A percentile compares a stretch with the other conserved stretches of the same genome.
Evolutionary conservation across 805 yeast genomes (phyloP).

Genomic region (Schwanniomyces occidentalis): DNA sequence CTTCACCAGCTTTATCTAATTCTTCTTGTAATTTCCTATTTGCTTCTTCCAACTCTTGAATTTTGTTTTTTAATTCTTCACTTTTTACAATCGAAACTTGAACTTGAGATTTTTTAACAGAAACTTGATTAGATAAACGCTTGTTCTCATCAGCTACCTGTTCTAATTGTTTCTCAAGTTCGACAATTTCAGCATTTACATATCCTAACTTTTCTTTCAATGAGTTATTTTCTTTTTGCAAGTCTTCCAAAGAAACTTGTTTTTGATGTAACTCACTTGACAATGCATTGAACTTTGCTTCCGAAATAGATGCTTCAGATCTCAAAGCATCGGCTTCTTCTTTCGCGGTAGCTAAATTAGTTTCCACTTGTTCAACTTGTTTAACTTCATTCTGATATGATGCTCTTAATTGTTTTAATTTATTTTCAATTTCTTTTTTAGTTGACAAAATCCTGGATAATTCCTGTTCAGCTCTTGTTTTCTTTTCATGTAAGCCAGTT

Average conservation of each 20-base stretch:
- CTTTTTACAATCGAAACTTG: slow-evolving; percentile 57
- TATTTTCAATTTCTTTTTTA: slow-evolving; percentile 72
- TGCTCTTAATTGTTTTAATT: slow-evolving; percentile 62
- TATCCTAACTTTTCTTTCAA: slow-evolving; percentile 68
- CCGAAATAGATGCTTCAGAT: slow-evolving; percentile 72
- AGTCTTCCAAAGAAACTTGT: slow-evolving; percentile 59
- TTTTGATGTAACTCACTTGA: slow-evolving; percentile 63
- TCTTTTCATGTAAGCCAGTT: slow-evolving; percentile 64
- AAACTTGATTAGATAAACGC: slow-evolving; percentile 61
- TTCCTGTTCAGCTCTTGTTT: slow-evolving; percentile 74
- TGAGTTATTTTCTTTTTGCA: slow-evolving; percentile 65
- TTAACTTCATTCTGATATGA: slow-evolving; percentile 78
- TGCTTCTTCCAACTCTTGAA: slow-evolving; percentile 25
- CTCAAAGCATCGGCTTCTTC: slow-evolving; percentile 68
- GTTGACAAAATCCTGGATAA: slow-evolving; percentile 63
- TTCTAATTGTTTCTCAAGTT: slow-evolving; percentile 56
- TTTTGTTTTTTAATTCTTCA: slow-evolving; percentile 33
- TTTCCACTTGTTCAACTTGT: slow-evolving; percentile 73
- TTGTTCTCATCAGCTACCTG: slow-evolving; percentile 53
- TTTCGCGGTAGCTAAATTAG: slow-evolving; percentile 55
- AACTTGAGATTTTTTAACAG: slow-evolving; percentile 70
- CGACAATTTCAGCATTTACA: slow-evolving; percentile 65
- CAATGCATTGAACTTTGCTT: slow-evolving; percentile 73
- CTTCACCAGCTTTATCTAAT: slow-evolving; percentile 17
- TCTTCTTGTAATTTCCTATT: slow-evolving; percentile 25